Evolutionary conservation across 1,139 yeast species (phyloP), one percentile per base, ranked within the genome.

Genomic region (Magnusiomyces suaveolens): DNA sequence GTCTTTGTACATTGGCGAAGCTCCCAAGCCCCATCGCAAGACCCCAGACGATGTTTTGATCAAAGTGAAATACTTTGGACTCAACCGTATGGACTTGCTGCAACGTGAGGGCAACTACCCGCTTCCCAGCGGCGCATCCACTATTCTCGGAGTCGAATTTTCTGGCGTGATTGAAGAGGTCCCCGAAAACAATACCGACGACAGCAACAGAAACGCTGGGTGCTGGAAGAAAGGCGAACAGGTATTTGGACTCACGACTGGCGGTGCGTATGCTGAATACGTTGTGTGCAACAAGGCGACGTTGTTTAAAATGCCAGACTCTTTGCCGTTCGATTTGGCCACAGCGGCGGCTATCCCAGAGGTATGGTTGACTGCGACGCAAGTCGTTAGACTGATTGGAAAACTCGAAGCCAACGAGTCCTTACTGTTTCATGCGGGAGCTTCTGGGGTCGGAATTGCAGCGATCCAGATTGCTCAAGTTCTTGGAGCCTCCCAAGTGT

Each of bases 221-320:
- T n/a, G n/a, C n/a, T 43, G 21, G 24, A 59, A 58, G 10, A 62
- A 59, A 4, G 74, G 73, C 16, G 73, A 71, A 44, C 55, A 59
- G 21, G 75, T 71, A 23, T 66, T 67, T 54, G 75, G 75, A 1
- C 59, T 70, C 39, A 67, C 62, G 0, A 58, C 61, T 3, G 73
- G 74, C 12, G 75, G 75, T 3, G 69, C 73, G 1, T 70, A 69
- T 55, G 72, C 74, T 10, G 70, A 71, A 59, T 65, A 62, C 51
- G 66, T 70, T 14, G 64, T 60, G 3, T 66, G 69, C 51, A 60
- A 65, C 23, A 54, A 61, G 8, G 53, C 54, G 25, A 63, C 66
- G n/a, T 56, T 70, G 46, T 54, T 64, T 25, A 60, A 60, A 16
- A 54, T 63, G 23, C 71, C 72, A 2, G 56, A 52, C 1, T 6